phyloP scores from a whole-genome alignment of 2,329 filamentous ascomycete species.

The Cyclaneusma minus region DNA sequence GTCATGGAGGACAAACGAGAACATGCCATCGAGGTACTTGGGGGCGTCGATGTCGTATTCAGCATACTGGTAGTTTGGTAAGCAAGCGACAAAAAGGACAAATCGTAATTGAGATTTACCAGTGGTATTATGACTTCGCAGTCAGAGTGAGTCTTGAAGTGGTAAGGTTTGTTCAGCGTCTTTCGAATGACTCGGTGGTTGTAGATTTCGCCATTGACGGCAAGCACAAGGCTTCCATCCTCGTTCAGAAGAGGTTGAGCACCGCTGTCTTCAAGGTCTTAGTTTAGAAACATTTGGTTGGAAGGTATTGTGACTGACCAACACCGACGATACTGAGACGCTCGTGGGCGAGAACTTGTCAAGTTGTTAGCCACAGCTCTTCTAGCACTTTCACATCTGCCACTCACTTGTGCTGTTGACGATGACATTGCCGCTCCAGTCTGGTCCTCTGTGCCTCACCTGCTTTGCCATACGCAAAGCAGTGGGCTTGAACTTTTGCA shows the following conservation, averaged over 20 bases:
- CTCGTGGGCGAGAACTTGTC: constrained; percentile 89
- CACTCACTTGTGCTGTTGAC: constrained; percentile 78
- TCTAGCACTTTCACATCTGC: not conserved
- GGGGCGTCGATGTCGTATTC: constrained; percentile 85
- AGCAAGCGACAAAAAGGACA: constrained; percentile 1
- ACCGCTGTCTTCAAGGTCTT: constrained; percentile 54
- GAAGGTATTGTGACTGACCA: constrained; percentile 39
- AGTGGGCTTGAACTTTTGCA: constrained; percentile 90
- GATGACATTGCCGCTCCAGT: constrained; percentile 92
- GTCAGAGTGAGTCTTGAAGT: constrained; percentile 97
- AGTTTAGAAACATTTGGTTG: constrained; percentile 3
- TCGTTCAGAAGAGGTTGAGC: constrained; percentile 91
- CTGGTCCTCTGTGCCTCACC: constrained; percentile 91
- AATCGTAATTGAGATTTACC: constrained; percentile 46
- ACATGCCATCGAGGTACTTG: constrained; percentile 95
- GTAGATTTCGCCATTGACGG: constrained; percentile 99
- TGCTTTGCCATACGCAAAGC: constrained; percentile 88
- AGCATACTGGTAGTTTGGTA: constrained; percentile 50
- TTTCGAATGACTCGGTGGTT: constrained; percentile 96
- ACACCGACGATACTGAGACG: constrained; percentile 95
- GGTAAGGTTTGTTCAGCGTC: constrained; percentile 65
- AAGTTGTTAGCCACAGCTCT: constrained; percentile 10
- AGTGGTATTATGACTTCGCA: constrained; percentile 98
- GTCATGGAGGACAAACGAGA: constrained; percentile 97
- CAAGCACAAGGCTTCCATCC: constrained; percentile 74